Conservation (phyloP, 352 stramenopile genomes). For the Globisporangium splendens region DNA sequence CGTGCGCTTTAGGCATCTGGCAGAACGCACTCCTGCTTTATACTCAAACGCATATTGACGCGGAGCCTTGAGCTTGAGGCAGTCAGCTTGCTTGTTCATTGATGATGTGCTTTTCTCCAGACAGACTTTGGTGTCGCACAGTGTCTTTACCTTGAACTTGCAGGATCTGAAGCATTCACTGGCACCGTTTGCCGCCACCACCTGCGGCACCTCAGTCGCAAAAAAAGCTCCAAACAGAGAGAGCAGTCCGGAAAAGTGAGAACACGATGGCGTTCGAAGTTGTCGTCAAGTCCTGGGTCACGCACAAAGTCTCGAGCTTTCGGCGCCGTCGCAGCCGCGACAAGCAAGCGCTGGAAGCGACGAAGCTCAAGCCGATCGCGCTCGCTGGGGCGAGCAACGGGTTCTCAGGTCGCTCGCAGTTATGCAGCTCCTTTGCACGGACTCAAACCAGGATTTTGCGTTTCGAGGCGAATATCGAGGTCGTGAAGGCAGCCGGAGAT, state of each 20-base stretch:
- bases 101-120: too few species aligned
- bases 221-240: neutral
- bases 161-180: too few species aligned
- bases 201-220: too few species aligned
- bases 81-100: too few species aligned
- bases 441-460: conserved; percentile 13
- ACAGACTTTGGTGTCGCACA: too few species aligned
- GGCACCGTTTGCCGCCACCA: too few species aligned
- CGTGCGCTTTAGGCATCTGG: too few species aligned
- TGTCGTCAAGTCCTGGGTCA: conserved; percentile 3
- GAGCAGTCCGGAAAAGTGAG: neutral
- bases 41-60: too few species aligned
- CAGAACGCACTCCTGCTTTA: too few species aligned
- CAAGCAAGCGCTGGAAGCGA: conserved; percentile 17
- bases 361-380: conserved; percentile 27
- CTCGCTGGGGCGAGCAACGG: conserved; percentile 29
- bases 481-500: conserved; percentile 7
- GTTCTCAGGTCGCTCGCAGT: conserved; percentile 29
- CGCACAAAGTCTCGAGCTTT: conserved; percentile 1
- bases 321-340: neutral
- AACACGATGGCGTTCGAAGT: neutral
- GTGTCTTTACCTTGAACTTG: too few species aligned
- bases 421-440: conserved; percentile 33
- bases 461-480: neutral
- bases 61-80: too few species aligned